Percentiles rank a stretch among this genome's conserved stretches.
Conservation (phyloP, 208 protist species). For the Leishmania mexicana region DNA sequence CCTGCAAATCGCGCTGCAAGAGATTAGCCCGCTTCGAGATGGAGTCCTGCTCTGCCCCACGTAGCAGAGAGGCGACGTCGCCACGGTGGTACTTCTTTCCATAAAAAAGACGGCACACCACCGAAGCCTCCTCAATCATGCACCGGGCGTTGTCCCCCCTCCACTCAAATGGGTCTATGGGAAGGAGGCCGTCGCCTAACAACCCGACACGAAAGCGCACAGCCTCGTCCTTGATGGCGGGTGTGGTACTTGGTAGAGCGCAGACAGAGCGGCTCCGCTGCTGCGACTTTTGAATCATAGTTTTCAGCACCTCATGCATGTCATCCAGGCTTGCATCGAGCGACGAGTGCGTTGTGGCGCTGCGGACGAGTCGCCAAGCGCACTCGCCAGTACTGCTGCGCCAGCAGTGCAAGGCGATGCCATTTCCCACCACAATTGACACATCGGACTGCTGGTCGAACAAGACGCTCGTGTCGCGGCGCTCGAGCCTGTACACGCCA, state of each 20-base stretch:
- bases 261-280: constrained; percentile 29
- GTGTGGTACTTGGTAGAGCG: constrained; percentile 63
- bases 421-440: constrained; percentile 57
- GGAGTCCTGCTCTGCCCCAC: constrained; percentile 67
- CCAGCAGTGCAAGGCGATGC: constrained; percentile 72
- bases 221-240: constrained; percentile 63
- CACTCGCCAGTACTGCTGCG: constrained; percentile 28
- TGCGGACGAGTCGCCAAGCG: constrained; percentile 53
- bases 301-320: constrained; percentile 24
- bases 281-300: constrained; percentile 33
- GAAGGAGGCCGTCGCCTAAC: constrained; percentile 76
- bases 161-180: constrained; percentile 85
- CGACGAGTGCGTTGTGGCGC: constrained; percentile 6
- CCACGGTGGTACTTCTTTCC: constrained; percentile 86
- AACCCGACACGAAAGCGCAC: constrained; percentile 52
- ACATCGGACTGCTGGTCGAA: constrained; percentile 58
- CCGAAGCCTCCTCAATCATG: constrained; percentile 76
- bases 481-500: constrained; percentile 37
- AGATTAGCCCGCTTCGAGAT: constrained; percentile 73
- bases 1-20: constrained; percentile 62
- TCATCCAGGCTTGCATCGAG: constrained; percentile 19
- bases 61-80: constrained; percentile 61
- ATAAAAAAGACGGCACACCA: constrained; percentile 72
- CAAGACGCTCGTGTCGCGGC: constrained; percentile 12
- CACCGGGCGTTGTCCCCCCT: constrained; percentile 71